These are phyloP conservation scores for Diaporthe caulivora DNA, from an alignment of 2,329 filamentous ascomycete genomes.

Conservation along the genomic window DNA sequence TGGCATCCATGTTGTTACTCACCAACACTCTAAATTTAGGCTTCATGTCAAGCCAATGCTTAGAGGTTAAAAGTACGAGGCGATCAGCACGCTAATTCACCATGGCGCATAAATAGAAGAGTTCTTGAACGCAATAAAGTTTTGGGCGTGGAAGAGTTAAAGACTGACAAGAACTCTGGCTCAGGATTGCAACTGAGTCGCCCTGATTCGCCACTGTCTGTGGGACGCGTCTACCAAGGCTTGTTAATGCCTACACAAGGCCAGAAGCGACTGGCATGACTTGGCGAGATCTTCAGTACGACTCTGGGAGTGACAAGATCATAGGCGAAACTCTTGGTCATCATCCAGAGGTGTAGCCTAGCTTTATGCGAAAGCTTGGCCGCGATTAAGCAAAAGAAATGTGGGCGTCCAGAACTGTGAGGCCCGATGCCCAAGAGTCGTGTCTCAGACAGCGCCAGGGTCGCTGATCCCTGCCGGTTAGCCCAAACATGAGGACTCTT, in stretches of 20 bases:
- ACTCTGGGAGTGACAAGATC: constrained; percentile 14
- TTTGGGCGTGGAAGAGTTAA: background rate
- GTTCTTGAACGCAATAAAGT: background rate
- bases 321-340: constrained; percentile 26
- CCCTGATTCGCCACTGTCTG: constrained; percentile 2
- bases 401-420: background rate
- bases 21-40: constrained; percentile 7
- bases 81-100: background rate
- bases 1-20: background rate
- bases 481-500: constrained; percentile 26
- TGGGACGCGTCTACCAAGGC: background rate
- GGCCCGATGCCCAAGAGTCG: background rate
- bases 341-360: constrained; percentile 12
- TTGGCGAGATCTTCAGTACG: constrained; percentile 21
- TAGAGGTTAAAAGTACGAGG: background rate
- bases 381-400: constrained; percentile 16
- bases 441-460: constrained; percentile 14
- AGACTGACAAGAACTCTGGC: background rate
- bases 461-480: constrained; percentile 20
- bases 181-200: constrained; percentile 1
- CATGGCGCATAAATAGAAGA: background rate
- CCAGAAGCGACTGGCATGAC: constrained; percentile 15
- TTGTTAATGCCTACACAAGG: constrained; percentile 5
- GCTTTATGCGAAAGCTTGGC: constrained; percentile 31
- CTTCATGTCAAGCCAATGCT: background rate